Evolutionary conservation across 306 rosid genomes (phyloP), one percentile per base, ranked within the genome.

Genomic region (Medicago ruthenica): DNA sequence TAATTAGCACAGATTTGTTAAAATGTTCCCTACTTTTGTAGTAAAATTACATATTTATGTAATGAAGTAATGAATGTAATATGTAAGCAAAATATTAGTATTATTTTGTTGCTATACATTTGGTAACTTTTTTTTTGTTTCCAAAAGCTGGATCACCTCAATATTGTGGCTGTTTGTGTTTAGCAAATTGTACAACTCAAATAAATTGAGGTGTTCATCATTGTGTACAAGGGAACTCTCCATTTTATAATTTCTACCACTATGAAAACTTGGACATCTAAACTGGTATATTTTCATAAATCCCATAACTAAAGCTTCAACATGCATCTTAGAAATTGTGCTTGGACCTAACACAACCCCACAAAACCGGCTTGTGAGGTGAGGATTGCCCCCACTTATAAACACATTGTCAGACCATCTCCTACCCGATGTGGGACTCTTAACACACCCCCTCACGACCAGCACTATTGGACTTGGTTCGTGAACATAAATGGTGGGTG

Each of bases 1-100:
- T 63, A 61, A 22, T 58, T 12, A 12, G 75, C 22, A 31, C 57
- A 70, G 31, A 72, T 70, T 81, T 81, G 68, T 50, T 61, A 5
- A 15, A 44, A 75, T 51, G 71, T 81, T 37, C 7, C 77, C 76
- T 39, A 16, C 17, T 75, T 36, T 47, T 58, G 78, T 7, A 22
- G 59, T 47, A 17, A 71, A 62, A 11, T 36, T 37, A 22, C 45
- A 60, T 60, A 31, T 31, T 61, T 34, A 44, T 67, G 4, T 24
- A 12, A 44, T 21, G 18, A 67, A 7, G 54, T 41, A 18, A 41
- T 65, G 53, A 65, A 41, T 40, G 36, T 31, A 40, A 65, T 39
- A 41, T 65, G 10, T 65, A 11, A 16, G 17, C 34, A 34, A 63
- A 22, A 24, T 58, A 58, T 1, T 58, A 13, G 1, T 27, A 31